These are phyloP conservation scores for Phaeotremella skinneri DNA, from an alignment of 768 basidiomycete species.

Conservation along the genomic window DNA sequence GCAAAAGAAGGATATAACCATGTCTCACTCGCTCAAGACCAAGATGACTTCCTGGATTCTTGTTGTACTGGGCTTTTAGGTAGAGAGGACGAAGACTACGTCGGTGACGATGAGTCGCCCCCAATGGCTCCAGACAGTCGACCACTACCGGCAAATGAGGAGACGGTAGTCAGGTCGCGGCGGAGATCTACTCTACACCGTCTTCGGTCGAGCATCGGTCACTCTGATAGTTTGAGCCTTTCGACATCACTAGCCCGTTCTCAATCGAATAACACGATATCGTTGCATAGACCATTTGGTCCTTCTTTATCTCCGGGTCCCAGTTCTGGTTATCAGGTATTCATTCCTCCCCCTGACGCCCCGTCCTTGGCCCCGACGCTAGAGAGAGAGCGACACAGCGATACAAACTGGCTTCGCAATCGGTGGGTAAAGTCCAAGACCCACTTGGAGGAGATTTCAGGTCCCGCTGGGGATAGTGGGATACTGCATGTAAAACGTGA, in stretches of 20 bases:
- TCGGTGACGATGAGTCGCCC: not conserved
- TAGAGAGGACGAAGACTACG: not conserved
- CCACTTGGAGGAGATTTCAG: not conserved
- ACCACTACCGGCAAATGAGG: not conserved
- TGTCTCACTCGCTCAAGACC: not conserved
- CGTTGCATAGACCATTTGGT: not conserved
- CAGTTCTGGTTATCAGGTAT: not conserved
- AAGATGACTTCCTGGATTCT: not conserved
- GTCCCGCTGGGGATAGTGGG: not conserved
- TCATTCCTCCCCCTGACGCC: not conserved
- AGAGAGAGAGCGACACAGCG: not conserved
- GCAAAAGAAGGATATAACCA: not conserved
- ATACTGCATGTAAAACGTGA: not conserved
- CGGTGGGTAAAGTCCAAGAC: not conserved
- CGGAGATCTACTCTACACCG: constrained; percentile 1
- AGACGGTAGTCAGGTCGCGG: not conserved
- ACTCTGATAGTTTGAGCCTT: not conserved
- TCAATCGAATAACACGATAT: not conserved
- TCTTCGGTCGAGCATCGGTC: not conserved
- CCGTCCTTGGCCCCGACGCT: not conserved
- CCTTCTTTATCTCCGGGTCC: not conserved
- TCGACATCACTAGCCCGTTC: not conserved
- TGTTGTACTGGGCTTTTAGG: not conserved
- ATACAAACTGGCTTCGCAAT: constrained; percentile 1
- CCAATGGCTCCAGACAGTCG: not conserved